Evolutionary conservation across 2,329 filamentous ascomycete genomes (phyloP).

Genomic region (Dactylonectria estremocensis): DNA sequence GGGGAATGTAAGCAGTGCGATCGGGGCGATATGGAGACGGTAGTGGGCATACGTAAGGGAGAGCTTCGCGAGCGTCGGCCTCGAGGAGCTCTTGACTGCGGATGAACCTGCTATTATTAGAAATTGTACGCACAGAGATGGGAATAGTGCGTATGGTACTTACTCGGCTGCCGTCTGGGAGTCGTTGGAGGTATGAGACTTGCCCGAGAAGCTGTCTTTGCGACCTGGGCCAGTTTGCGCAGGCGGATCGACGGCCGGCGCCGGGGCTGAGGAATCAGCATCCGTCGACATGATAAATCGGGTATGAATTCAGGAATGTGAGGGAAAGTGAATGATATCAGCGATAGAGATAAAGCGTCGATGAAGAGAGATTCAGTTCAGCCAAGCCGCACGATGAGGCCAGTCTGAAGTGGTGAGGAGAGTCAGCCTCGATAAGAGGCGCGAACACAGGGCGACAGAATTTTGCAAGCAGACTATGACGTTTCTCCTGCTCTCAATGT

Average conservation of each 20-base stretch:
- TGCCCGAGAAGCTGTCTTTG: conserved; percentile 72
- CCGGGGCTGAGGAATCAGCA: conserved; percentile 48
- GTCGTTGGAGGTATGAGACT: conserved; percentile 69
- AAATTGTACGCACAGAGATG: background rate
- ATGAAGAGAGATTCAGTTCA: background rate
- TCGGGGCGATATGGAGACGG: conserved; percentile 1
- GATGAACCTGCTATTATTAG: conserved; percentile 77
- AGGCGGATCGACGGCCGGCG: conserved; percentile 40
- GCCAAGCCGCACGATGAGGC: conserved; percentile 21
- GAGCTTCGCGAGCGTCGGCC: conserved; percentile 92
- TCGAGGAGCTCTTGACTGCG: conserved; percentile 91
- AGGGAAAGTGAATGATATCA: background rate
- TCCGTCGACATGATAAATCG: conserved; percentile 57
- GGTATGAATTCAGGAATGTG: background rate
- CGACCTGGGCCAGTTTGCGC: conserved; percentile 54
- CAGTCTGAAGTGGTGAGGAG: conserved; percentile 19
- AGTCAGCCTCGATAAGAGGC: conserved; percentile 21
- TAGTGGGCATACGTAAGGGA: conserved; percentile 83
- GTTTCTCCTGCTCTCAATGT: fast-evolving
- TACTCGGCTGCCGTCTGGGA: conserved; percentile 84
- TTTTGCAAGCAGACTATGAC: conserved; percentile 26
- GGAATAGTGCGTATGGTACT: conserved; percentile 22
- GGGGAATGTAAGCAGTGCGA: conserved; percentile 37
- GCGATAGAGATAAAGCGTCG: conserved; percentile 8
- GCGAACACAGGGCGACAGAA: conserved; percentile 28